Base-by-base conservation (phyloP, 306 rosid genomes). In the Prunus fruticosa region DNA sequence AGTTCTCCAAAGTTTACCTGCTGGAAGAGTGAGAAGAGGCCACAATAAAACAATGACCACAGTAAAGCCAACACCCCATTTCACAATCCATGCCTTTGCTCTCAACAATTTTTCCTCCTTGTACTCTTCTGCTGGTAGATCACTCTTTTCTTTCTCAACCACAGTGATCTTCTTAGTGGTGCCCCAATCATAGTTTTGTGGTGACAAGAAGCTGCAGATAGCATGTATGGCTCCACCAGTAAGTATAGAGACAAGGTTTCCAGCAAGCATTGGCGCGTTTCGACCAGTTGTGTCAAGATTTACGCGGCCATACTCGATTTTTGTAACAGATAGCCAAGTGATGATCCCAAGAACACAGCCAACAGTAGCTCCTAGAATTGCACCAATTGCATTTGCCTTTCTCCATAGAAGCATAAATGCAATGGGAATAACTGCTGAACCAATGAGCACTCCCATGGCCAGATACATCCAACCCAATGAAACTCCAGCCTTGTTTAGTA, bases 381-480 rank as follows among this genome's bases (percentile, higher is more conserved):
- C 96, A 43, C 98, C 98, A 15, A 70, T 76, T 34, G 97, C 93
- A 82, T 93, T 93, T 65, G 97, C 98, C 82, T 61, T 88, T 71
- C 88, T 86, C 97, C 97, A 93, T 3, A 88, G 84, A 79, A 93
- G 97, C 97, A 93, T 87, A 10, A 93, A 91, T 2, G 98, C 96
- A 69, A 93, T 93, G 30, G 98, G 98, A 79, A 90, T 57, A 81
- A 93, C 98, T 41, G 97, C 98, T 65, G 98, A 91, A 22, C 98
- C 98, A 34, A 93, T 91, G 22, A 91, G 60, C 74, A 93, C 93
- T 80, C 98, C 98, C 96, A 72, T 93, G 72, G 96, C 97, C 52
- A 93, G 88, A 79, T 93, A 93, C 97, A 93, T 93, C 98, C 96
- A 93, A 72, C 97, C 93, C 51, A 93, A 83, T 23, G 98, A 91